A percentile compares a stretch with the other conserved stretches of the same genome.
Evolutionary conservation across 208 protist species (phyloP).

Genomic region (Leishmania mexicana): DNA sequence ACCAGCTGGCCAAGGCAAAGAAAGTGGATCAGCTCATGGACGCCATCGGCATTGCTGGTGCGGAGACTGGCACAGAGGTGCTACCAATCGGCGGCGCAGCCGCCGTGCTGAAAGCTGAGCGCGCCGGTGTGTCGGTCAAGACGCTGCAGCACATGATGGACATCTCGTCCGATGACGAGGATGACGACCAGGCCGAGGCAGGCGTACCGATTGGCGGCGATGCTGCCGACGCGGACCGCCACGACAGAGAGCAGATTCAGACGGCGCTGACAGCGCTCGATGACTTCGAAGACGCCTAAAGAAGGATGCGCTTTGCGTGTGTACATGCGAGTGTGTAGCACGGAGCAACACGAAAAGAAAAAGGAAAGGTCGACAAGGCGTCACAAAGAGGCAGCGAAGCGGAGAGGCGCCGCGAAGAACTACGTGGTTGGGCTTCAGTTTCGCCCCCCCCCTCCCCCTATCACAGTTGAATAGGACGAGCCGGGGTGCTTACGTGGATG

Average conservation of each 20-base stretch:
- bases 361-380: neutral
- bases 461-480: neutral
- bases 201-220: neutral
- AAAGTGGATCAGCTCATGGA: slow-evolving; percentile 57
- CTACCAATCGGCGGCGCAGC: slow-evolving; percentile 5
- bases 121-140: neutral
- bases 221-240: slow-evolving; percentile 36
- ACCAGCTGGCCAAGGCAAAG: slow-evolving; percentile 41
- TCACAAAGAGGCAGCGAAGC: neutral
- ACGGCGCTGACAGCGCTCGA: slow-evolving; percentile 80
- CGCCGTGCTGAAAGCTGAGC: neutral
- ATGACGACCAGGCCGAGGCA: slow-evolving; percentile 25
- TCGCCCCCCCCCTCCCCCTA: too few species aligned
- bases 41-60: slow-evolving; percentile 40
- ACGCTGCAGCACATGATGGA: slow-evolving; percentile 14
- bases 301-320: neutral
- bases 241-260: slow-evolving; percentile 61
- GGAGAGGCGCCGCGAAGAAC: neutral
- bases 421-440: neutral
- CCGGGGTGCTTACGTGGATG: neutral
- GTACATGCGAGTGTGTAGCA: neutral
- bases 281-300: slow-evolving; percentile 86
- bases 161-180: slow-evolving; percentile 36
- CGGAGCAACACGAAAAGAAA: neutral
- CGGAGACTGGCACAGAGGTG: slow-evolving; percentile 13